Evolutionary conservation across 352 stramenopile genomes (phyloP).

Genomic region (Phytopythium oedochilum): DNA sequence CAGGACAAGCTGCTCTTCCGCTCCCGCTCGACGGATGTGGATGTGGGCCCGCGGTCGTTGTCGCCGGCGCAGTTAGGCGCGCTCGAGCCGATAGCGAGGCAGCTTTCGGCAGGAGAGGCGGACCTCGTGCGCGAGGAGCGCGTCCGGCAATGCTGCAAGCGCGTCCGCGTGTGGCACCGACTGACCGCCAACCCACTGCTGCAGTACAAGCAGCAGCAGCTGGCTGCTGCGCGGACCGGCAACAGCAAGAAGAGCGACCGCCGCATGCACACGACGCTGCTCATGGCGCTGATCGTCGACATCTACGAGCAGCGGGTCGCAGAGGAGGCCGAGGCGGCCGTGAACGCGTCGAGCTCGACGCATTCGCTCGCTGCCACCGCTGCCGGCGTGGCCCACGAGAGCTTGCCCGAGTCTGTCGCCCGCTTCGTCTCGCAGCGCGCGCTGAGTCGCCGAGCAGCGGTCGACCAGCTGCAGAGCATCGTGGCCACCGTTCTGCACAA

Average conservation of each 20-base stretch:
- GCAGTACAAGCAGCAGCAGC: constrained; percentile 50
- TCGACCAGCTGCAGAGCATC: constrained; percentile 57
- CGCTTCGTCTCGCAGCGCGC: constrained; percentile 47
- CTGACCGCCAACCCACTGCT: constrained; percentile 63
- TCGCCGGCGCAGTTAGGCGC: not conserved
- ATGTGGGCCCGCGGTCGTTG: not conserved
- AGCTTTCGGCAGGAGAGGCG: constrained; percentile 13
- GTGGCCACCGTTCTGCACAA: constrained; percentile 47
- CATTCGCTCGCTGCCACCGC: not conserved
- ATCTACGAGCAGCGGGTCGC: constrained; percentile 63
- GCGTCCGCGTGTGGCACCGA: constrained; percentile 60
- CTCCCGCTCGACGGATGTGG: not conserved
- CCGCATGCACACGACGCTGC: constrained; percentile 61
- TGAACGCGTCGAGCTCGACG: not conserved
- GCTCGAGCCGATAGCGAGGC: not conserved
- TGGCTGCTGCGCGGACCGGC: constrained; percentile 11
- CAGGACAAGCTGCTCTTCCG: constrained; percentile 48
- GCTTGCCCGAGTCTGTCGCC: constrained; percentile 66
- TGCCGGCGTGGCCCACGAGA: constrained; percentile 20
- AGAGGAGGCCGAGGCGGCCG: constrained; percentile 29
- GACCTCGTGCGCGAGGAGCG: constrained; percentile 56
- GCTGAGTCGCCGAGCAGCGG: constrained; percentile 33
- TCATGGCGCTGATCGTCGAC: constrained; percentile 70
- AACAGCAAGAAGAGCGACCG: constrained; percentile 49
- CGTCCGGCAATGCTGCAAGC: constrained; percentile 68